Conservation (phyloP, 73 alveolate species). For the Paramecium bursaria region DNA sequence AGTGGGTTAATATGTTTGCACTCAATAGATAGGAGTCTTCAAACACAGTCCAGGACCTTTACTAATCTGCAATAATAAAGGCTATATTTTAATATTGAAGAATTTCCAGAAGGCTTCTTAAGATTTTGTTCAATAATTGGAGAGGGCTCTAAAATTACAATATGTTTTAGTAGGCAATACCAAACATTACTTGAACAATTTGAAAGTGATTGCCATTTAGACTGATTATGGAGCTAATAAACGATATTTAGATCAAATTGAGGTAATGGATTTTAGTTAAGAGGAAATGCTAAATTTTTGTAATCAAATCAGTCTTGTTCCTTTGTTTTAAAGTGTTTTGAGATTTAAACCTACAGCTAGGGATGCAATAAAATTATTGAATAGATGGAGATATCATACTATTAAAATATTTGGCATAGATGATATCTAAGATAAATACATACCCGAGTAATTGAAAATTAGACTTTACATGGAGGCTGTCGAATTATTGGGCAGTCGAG, state of each 20-base stretch:
- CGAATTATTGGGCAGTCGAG: conserved; percentile 19
- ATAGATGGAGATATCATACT: background rate
- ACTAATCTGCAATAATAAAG: conserved; percentile 80
- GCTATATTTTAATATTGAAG: conserved; percentile 78
- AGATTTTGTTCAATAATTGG: conserved; percentile 61
- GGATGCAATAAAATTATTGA: background rate
- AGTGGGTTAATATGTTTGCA: conserved; percentile 85
- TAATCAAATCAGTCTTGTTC: background rate
- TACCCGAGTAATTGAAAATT: conserved; percentile 45
- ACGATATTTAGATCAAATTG: background rate
- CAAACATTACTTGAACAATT: conserved; percentile 58
- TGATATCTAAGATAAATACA: background rate
- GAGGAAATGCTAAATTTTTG: background rate
- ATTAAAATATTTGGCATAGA: background rate
- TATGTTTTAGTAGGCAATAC: conserved; percentile 65
- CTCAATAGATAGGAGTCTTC: conserved; percentile 84
- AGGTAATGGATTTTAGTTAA: background rate
- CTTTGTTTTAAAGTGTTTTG: too few species aligned
- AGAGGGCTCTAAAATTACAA: conserved; percentile 67
- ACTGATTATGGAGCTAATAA: background rate
- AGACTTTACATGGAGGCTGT: conserved; percentile 10
- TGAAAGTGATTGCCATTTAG: conserved; percentile 77
- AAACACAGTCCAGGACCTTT: conserved; percentile 85
- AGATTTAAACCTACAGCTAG: background rate
- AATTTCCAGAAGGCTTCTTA: conserved; percentile 66